Base-by-base conservation (phyloP, 1,284 basidiomycete genomes). In the Hymenochaete sp. region DNA sequence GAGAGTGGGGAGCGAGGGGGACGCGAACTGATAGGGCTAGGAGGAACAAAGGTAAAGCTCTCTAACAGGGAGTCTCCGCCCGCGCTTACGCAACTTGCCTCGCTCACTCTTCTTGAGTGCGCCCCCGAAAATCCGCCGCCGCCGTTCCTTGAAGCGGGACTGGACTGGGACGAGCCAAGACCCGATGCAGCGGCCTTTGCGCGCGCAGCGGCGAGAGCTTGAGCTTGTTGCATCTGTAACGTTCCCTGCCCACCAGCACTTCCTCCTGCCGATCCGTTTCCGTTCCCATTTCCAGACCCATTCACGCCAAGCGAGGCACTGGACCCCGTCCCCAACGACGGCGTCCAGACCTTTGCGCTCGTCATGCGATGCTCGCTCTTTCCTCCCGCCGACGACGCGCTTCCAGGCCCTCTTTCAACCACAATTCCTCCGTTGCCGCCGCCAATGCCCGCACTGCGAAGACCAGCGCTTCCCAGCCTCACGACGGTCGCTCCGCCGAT, bases 11-110 rank as follows among this genome's bases (percentile, higher is more conserved):
- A 86, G 45, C 77, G 75, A 25, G 80, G 80, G 3, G 84, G 85
- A 39, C 80, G 70, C 54, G 82, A 75, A 13, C 82, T 84, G 51
- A 89, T 87, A 4, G 85, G 85, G 3, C 82, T 85, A 0, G 85
- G 85, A 18, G 85, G 85, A 6, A 89, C 84, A 58, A 89, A 88
- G 33, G 83, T 83, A 70, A 89, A 89, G 19, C 75, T 79, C 61
- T 85, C 84, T 18, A 89, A 69, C 51, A 89, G 84, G 1, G 85
- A 87, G 59, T 89, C 85, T 3, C 55, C 54, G n/a, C 52, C 51
- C 2, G 55, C 56, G 13, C 56, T 55, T 7, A 54, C 43, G 3
- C 51, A 53, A 21, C 50, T 49, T 16, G 45, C 41, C 16, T 44
- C 49, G 38, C 31, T 82, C 79, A 47, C 73, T 70, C 3, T 77